Percentiles rank a stretch among this genome's conserved stretches.
Conservation (phyloP, 2,329 filamentous ascomycete genomes). For the Dothideomycetes sp. region DNA sequence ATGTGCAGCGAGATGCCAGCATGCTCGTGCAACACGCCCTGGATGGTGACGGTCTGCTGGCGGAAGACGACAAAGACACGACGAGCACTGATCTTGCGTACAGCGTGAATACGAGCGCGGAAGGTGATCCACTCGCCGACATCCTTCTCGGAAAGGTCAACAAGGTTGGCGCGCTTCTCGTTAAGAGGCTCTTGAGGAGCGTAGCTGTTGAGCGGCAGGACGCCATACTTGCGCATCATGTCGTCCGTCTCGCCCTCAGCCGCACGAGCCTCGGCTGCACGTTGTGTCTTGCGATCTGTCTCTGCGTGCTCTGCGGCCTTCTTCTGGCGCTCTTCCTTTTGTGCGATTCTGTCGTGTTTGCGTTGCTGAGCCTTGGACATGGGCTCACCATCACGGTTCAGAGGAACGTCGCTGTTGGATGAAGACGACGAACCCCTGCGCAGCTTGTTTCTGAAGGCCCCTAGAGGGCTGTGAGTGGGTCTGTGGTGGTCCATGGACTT, state of each 20-base stretch:
- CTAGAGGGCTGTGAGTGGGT: slow-evolving; percentile 25
- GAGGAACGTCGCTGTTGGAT: slow-evolving; percentile 30
- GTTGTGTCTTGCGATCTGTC: slow-evolving; percentile 39
- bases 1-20: slow-evolving; percentile 61
- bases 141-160: slow-evolving; percentile 42
- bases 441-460: slow-evolving; percentile 25
- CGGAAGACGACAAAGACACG: slow-evolving; percentile 80
- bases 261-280: slow-evolving; percentile 40
- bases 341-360: slow-evolving; percentile 38
- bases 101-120: slow-evolving; percentile 65
- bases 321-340: slow-evolving; percentile 36
- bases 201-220: slow-evolving; percentile 50
- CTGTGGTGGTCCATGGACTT: slow-evolving; percentile 17
- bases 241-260: slow-evolving; percentile 47
- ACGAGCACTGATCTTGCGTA: slow-evolving; percentile 71
- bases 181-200: slow-evolving; percentile 39
- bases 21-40: slow-evolving; percentile 64
- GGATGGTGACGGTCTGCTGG: slow-evolving; percentile 73
- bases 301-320: slow-evolving; percentile 35
- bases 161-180: slow-evolving; percentile 41
- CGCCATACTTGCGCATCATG: slow-evolving; percentile 50
- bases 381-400: slow-evolving; percentile 42
- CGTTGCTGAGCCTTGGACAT: slow-evolving; percentile 42
- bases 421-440: slow-evolving; percentile 23
- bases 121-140: slow-evolving; percentile 56